These are phyloP conservation scores for Dendrocalamus sinicus DNA, from an alignment of 176 grass and related monocot genomes.

Conservation along the genomic window DNA sequence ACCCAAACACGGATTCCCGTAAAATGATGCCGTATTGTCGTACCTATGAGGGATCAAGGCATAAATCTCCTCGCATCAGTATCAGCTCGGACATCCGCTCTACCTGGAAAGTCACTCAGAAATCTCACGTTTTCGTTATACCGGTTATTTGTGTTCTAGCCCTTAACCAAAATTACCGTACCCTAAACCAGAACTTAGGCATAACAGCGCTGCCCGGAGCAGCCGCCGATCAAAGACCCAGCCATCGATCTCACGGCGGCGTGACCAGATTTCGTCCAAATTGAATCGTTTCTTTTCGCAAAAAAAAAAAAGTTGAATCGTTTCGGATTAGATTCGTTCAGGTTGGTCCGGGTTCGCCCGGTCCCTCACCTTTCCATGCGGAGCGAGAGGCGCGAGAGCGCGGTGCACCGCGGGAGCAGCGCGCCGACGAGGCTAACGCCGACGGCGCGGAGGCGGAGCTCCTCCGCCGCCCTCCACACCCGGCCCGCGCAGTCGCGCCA, in stretches of 20 bases:
- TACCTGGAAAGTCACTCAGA: not conserved
- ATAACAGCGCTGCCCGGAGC: not conserved
- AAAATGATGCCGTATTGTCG: not conserved
- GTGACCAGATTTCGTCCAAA: constrained; percentile 25
- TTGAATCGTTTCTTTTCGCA: not conserved
- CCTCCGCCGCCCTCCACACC: constrained; percentile 73
- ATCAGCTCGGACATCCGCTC: not conserved
- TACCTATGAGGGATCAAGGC: not conserved
- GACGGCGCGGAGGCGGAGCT: constrained; percentile 68
- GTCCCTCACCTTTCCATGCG: constrained; percentile 82
- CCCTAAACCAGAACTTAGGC: not conserved
- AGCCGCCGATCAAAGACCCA: constrained; percentile 15
- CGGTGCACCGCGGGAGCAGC: constrained; percentile 68
- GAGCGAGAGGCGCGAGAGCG: constrained; percentile 57
- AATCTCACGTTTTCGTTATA: not conserved
- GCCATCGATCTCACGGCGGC: constrained; percentile 15
- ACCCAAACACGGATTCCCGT: not conserved
- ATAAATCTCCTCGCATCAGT: not conserved
- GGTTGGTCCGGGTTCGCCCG: not conserved
- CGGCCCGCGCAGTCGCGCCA: constrained; percentile 83
- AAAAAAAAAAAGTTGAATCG: not conserved
- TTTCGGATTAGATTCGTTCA: constrained; percentile 1
- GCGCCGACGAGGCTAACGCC: constrained; percentile 53
- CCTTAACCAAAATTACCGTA: not conserved
- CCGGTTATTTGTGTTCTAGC: not conserved